Conservation (phyloP, 768 basidiomycete species). For the Amanita subjunquillea region DNA sequence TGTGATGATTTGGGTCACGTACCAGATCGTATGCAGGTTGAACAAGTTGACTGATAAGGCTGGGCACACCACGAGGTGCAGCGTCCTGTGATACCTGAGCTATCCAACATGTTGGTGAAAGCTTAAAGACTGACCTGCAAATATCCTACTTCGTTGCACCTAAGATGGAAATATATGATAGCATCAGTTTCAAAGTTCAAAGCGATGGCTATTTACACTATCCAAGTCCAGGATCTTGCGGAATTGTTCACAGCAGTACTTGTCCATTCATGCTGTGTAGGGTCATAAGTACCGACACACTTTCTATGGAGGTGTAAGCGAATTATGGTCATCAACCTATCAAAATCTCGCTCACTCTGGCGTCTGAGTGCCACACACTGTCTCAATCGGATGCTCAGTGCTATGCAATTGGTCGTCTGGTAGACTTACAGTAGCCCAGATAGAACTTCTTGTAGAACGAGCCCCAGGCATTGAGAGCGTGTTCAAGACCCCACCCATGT, state of each 20-base stretch:
- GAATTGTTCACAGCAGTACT: slow-evolving; percentile 45
- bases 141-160: slow-evolving; percentile 65
- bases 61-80: slow-evolving; percentile 25
- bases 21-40: slow-evolving; percentile 48
- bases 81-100: slow-evolving; percentile 23
- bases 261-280: slow-evolving; percentile 34
- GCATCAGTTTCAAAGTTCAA: neutral
- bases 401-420: neutral
- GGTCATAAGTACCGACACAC: slow-evolving; percentile 34
- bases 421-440: slow-evolving; percentile 30
- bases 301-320: slow-evolving; percentile 14
- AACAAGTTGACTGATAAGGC: slow-evolving; percentile 45
- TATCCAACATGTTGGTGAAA: neutral
- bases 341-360: slow-evolving; percentile 30
- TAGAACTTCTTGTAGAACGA: slow-evolving; percentile 45
- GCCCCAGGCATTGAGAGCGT: slow-evolving; percentile 54
- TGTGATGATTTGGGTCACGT: slow-evolving; percentile 8
- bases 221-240: slow-evolving; percentile 61
- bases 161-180: slow-evolving; percentile 11
- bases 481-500: slow-evolving; percentile 50
- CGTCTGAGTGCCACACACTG: slow-evolving; percentile 42
- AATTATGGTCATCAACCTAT: neutral
- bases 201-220: slow-evolving; percentile 29
- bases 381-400: neutral
- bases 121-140: slow-evolving; percentile 24